These are phyloP conservation scores for Metschnikowia colocasiae DNA, from an alignment of 805 yeast genomes.

Conservation along the genomic window DNA sequence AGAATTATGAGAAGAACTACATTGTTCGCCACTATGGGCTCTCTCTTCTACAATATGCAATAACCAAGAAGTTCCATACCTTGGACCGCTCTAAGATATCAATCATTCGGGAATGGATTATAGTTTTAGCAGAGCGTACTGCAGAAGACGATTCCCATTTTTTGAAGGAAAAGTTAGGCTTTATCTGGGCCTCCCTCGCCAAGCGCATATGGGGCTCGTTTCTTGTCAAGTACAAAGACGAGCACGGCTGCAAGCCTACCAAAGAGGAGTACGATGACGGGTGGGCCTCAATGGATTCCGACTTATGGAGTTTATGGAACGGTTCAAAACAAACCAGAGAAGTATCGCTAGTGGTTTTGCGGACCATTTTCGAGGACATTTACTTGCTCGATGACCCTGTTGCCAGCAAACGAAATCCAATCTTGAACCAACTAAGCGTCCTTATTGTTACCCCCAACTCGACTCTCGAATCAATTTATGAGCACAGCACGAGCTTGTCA, in stretches of 20 bases:
- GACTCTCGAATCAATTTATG: constrained; percentile 60
- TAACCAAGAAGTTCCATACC: constrained; percentile 53
- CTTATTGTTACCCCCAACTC: constrained; percentile 73
- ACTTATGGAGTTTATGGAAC: constrained; percentile 73
- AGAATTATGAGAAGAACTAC: constrained; percentile 52
- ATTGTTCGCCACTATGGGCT: constrained; percentile 90
- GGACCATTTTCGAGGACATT: constrained; percentile 90
- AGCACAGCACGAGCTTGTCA: constrained; percentile 58
- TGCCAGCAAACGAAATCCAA: constrained; percentile 74
- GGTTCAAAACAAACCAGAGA: constrained; percentile 63
- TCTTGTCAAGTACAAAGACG: constrained; percentile 35
- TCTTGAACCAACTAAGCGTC: constrained; percentile 77
- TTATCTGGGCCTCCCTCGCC: constrained; percentile 86
- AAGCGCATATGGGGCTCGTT: constrained; percentile 87
- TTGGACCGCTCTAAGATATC: constrained; percentile 53
- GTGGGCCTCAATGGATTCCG: constrained; percentile 86
- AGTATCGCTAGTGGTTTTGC: constrained; percentile 67
- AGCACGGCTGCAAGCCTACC: constrained; percentile 25
- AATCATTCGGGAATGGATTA: constrained; percentile 79
- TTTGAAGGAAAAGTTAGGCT: constrained; percentile 83
- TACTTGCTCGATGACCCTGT: constrained; percentile 89
- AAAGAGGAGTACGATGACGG: constrained; percentile 54
- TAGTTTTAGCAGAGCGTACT: constrained; percentile 66
- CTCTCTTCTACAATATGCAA: constrained; percentile 70
- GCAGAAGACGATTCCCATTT: constrained; percentile 77